Evolutionary conservation across 2,329 filamentous ascomycete genomes (phyloP), one percentile per base, ranked within the genome.

Genomic region (Pseudocercospora ulei): DNA sequence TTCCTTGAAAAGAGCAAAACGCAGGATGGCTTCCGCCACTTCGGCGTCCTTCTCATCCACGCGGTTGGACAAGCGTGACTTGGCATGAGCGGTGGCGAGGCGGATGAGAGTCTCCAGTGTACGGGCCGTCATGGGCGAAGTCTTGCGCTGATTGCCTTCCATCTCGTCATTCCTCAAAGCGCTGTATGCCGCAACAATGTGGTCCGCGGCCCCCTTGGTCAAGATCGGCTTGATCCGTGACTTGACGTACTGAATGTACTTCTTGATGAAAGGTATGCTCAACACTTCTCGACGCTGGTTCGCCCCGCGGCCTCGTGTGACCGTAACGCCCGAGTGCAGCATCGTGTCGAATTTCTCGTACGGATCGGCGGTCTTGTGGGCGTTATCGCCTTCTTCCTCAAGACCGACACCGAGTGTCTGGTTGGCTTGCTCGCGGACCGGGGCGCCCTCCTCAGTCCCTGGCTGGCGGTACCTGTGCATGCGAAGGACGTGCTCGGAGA

Each of bases 171-270:
- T 98, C 50, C 90, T 78, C 12, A 98, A 72, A 6, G 83, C 82
- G 22, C 92, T 90, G 60, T 96, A 98, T 9, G 87, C 82, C 19
- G 84, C 75, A 23, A 87, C 79, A 56, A 98, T 93, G 48, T 92
- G 83, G 52, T 95, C 85, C 7, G 86, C 84, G 4, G 90, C 88
- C 28, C 85, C 85, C 57, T 90, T 85, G 0, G 87, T 94, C 46
- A 98, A 68, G 25, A 93, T 69, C 0, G 90, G 90, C 72, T 86
- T 92, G 56, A 94, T 74, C 57, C 90, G 72, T 22, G 76, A 82
- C 68, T 98, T 98, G 49, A 90, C 86, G 62, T 98, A 98, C 59
- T 98, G 90, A 29, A 98, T 92, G 62, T 95, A 98, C 65, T 98
- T 98, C 68, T 98, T 98, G 70, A 98, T 86, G 65, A 98, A 98